Evolutionary conservation across 2,329 filamentous ascomycete genomes (phyloP).

Genomic region (Orbilia oligospora): DNA sequence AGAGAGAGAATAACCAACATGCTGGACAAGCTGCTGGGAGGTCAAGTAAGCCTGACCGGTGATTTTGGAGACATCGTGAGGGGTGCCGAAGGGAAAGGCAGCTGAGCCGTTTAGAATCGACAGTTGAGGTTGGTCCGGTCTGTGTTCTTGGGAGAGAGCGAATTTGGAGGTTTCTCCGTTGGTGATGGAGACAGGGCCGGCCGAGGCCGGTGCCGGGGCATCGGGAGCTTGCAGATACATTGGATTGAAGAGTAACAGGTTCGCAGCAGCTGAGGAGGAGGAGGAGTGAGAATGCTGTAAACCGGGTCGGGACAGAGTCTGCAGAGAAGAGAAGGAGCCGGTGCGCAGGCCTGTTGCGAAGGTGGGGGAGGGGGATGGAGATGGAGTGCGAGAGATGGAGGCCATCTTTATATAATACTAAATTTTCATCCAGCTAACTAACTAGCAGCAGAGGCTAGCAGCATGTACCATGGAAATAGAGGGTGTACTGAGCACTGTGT

Average conservation of each 20-base stretch:
- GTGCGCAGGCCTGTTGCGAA: constrained; percentile 47
- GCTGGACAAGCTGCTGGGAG: constrained; percentile 92
- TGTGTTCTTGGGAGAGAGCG: constrained; percentile 47
- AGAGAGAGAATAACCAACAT: constrained; percentile 93
- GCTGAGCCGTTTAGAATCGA: constrained; percentile 63
- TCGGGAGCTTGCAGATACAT: constrained; percentile 56
- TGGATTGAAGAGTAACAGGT: constrained; percentile 44
- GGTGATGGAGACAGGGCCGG: constrained; percentile 26
- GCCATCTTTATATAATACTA: constrained; percentile 35
- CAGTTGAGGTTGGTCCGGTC: constrained; percentile 61
- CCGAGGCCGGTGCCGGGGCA: constrained; percentile 19
- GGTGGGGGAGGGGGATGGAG: constrained; percentile 58
- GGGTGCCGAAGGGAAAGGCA: constrained; percentile 63
- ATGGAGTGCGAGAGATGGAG: constrained; percentile 53
- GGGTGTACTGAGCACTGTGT: neutral
- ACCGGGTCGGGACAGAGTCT: constrained; percentile 47
- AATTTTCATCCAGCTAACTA: neutral
- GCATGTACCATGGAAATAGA: neutral
- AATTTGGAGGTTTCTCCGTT: constrained; percentile 50
- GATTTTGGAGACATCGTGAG: constrained; percentile 69
- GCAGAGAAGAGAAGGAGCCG: constrained; percentile 52
- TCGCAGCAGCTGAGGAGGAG: constrained; percentile 34
- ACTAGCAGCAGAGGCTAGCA: neutral
- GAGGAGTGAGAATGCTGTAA: constrained; percentile 35
- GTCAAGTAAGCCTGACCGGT: constrained; percentile 92